phyloP scores from a whole-genome alignment of 257 asterid species.

The Eucommia ulmoides region DNA sequence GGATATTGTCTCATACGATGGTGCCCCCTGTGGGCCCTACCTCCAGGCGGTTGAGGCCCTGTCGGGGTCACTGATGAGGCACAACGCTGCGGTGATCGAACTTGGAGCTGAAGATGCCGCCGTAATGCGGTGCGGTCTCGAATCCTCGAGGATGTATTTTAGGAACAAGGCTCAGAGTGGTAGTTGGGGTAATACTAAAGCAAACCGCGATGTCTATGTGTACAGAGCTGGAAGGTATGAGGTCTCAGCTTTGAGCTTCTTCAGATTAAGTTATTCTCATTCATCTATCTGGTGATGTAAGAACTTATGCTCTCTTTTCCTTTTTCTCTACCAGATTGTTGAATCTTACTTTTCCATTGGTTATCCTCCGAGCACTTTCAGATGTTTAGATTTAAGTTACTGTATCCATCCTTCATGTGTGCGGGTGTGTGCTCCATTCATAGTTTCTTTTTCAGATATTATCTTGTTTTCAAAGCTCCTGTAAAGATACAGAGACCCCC shows the following conservation, averaged over 20 bases:
- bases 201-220: conserved; percentile 52
- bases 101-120: conserved; percentile 55
- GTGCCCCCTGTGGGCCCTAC: conserved; percentile 54
- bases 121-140: conserved; percentile 72
- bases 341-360: too few relatives aligned
- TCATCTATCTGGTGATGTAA: not conserved
- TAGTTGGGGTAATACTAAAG: conserved; percentile 22
- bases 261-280: not conserved
- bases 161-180: conserved; percentile 28
- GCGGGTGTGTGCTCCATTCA: too few relatives aligned
- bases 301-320: not conserved
- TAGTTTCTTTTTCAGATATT: too few relatives aligned
- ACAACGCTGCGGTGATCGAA: conserved; percentile 88
- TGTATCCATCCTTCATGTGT: too few relatives aligned
- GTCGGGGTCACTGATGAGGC: conserved; percentile 70
- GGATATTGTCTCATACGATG: conserved; percentile 75
- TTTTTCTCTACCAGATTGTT: too few relatives aligned
- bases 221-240: conserved; percentile 82
- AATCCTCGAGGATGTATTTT: conserved; percentile 56
- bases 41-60: conserved; percentile 60
- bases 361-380: too few relatives aligned
- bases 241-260: not conserved
- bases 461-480: too few relatives aligned
- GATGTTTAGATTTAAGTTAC: too few relatives aligned
- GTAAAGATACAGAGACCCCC: too few relatives aligned